Base-by-base conservation (phyloP, 1,284 basidiomycete genomes). In the Marasmius sp. region DNA sequence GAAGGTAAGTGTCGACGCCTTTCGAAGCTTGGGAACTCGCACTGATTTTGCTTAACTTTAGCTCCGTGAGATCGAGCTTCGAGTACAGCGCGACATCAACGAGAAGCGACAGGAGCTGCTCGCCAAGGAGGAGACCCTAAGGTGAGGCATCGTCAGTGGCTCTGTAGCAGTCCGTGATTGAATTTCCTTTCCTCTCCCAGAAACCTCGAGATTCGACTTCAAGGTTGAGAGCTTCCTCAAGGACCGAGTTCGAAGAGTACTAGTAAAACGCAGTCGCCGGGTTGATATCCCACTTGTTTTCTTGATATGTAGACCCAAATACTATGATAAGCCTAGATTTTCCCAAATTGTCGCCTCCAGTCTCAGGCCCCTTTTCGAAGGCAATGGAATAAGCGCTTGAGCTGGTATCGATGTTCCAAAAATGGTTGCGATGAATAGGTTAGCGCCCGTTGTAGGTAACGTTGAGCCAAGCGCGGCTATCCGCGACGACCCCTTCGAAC, bases 11-110 rank as follows among this genome's bases (percentile, higher is more conserved):
- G 27, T 22, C 20, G 57, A 37, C 18, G 36, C 38, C 18, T 10
- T 39, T 60, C 36, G 27, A 8, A 12, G 16, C 3, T 18, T 37
- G 16, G 0, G 7, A 22, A 12, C 37, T n/a, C 5, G 27, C 27
- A 27, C 27, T 27, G 27, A 41, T 33, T 34, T 66, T 54, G 8
- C 57, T 18, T 47, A n/a, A 58, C 36, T 50, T 20, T 62, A 81
- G 89, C 81, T 99, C 60, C 93, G 96, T 71, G 97, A 98, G 77
- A 92, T 96, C 72, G 97, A 99, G 75, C 83, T 98, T 71, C 92
- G 92, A 71, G 93, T 98, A 27, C 95, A 98, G 75, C 87, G 96
- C 66, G 97, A 99, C 79, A 95, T 99, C 77, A 93, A 93, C 76
- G 92, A 98, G 82, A 97, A 96, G 83, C 86, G 94, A 69, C 96